Evolutionary conservation across 139 green algal species (phyloP), one percentile per base, ranked within the genome.

Genomic region (Klebsormidium nitens): DNA sequence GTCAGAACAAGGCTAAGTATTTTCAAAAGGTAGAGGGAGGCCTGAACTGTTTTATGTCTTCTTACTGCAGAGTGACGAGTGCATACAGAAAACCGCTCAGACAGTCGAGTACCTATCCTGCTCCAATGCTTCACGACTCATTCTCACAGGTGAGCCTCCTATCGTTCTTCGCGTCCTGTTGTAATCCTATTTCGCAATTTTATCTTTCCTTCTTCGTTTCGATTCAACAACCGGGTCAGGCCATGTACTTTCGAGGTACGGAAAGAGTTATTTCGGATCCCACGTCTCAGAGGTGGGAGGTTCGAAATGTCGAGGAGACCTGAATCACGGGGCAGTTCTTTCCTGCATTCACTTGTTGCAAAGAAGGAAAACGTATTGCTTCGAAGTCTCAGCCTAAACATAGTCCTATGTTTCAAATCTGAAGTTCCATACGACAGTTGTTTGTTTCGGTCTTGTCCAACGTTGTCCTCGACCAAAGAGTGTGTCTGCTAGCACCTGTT

Each of bases 41-140:
- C n/a, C n/a, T n/a, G n/a, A n/a, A n/a, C n/a, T n/a, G n/a, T n/a
- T n/a, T n/a, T n/a, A n/a, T n/a, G n/a, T n/a, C n/a, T n/a, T n/a
- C n/a, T n/a, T n/a, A n/a, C 55, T 63, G 19, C 69, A 77, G 71
- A 76, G 64, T 26, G 74, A 61, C 14, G 78, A 84, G 78, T 84
- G 78, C 39, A 38, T 84, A 34, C 40, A 73, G 42, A 82, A 82
- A 47, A 82, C 74, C 37, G 61, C 59, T 32, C 23, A 69, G 52
- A 84, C 74, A 8, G 71, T 84, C 52, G 32, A 38, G 26, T 19
- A 73, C 11, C 74, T 84, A 47, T 57, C 66, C 36, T 62, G 31
- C 39, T 2, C 14, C 14, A 23, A 14, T 1, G 36, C 14, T 17
- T 46, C 64, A 0, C 46, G 50, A 5, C 47, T 70, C 40, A 46